Conservation (phyloP, 2,329 filamentous ascomycete genomes). For the Diaporthe australafricana region DNA sequence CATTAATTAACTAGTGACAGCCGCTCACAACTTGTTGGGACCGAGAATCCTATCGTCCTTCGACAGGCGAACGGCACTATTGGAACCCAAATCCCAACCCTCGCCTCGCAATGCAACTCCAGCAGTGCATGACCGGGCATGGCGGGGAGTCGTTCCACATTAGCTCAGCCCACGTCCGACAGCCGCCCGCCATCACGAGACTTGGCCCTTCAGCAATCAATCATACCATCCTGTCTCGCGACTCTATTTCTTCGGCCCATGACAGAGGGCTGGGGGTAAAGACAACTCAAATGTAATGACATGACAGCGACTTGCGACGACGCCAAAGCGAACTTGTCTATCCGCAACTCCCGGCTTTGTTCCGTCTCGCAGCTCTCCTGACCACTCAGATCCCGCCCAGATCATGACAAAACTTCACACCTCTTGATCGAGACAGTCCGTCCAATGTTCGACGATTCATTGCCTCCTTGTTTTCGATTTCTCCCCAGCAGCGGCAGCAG, state of each 20-base stretch:
- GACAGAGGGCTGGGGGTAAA: not conserved
- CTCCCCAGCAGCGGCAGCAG: not conserved
- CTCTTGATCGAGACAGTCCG: not conserved
- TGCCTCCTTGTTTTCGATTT: not conserved
- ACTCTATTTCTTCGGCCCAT: not conserved
- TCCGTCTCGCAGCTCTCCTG: not conserved
- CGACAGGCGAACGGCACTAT: slow-evolving; percentile 10
- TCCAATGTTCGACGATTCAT: not conserved
- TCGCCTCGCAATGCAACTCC: slow-evolving; percentile 18
- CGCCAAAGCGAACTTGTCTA: not conserved
- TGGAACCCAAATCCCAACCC: slow-evolving; percentile 20
- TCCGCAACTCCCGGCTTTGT: not conserved
- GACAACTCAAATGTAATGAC: not conserved
- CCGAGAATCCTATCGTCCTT: not conserved
- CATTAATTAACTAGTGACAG: not conserved
- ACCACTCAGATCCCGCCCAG: too few relatives aligned
- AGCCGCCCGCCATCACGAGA: not conserved
- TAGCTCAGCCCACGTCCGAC: slow-evolving; percentile 10
- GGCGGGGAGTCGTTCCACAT: slow-evolving; percentile 8
- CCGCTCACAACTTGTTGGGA: slow-evolving; percentile 2
- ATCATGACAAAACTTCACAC: not conserved
- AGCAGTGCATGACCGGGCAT: slow-evolving; percentile 7
- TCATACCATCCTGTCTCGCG: not conserved
- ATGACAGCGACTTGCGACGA: not conserved
- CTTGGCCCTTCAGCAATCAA: not conserved